Evolutionary conservation across 2,329 filamentous ascomycete genomes (phyloP), one percentile per base, ranked within the genome.

Genomic region (Monosporascus sp.): DNA sequence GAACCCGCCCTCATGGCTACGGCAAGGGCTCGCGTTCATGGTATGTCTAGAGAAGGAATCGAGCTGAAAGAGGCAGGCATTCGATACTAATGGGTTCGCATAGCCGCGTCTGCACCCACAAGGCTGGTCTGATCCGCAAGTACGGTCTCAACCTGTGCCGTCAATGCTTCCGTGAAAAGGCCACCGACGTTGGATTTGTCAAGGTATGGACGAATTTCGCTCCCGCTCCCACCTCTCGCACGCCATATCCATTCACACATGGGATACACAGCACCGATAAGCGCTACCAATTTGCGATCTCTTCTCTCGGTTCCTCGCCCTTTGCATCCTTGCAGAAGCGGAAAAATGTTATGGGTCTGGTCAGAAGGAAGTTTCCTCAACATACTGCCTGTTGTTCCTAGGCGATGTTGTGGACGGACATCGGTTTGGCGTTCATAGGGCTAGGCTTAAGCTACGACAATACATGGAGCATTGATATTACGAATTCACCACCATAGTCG

Each of bases 61-160:
- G 48, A 55, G 51, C 50, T 55, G 47, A 55, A 51, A 49, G 49
- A 58, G 11, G 31, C 31, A 14, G 31, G 31, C 31, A 35, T 14
- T 35, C 31, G 31, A 14, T 52, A 54, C 58, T 57, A 57, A 62
- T 54, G 37, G 59, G 54, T 52, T 57, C 39, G 46, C 63, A 63
- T 63, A 84, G 81, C 81, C 81, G 81, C 62, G 79, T 84, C 72
- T 84, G 81, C 90, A 90, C 91, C 74, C 93, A 99, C 89, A 87
- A 84, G 74, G 93, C 94, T 72, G 94, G 94, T 95, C 87, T 99
- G 68, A 96, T 99, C 86, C 92, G 94, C 83, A 99, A 99, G 83
- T 99, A 99, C 82, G 93, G 94, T 74, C 84, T 97, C 69, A 90
- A 96, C 79, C 84, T 88, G 73, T 88, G 85, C 83, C 84, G 85